These are phyloP conservation scores for Aspergillus amoenus DNA, from an alignment of 2,329 filamentous ascomycete species.

Conservation along the genomic window DNA sequence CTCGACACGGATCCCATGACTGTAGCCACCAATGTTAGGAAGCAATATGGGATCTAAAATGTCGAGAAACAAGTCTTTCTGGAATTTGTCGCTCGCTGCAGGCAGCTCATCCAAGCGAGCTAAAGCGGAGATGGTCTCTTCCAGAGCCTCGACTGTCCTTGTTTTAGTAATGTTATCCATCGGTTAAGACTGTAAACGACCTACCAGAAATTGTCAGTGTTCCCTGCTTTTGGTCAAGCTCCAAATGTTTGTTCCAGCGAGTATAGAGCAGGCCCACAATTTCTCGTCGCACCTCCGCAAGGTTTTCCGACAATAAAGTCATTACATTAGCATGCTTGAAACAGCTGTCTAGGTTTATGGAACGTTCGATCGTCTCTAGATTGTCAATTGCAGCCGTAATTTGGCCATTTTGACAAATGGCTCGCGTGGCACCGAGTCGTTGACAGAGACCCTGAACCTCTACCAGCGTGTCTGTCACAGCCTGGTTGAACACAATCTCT, in stretches of 20 bases:
- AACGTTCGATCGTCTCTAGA: conserved; percentile 45
- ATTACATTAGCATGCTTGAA: conserved; percentile 39
- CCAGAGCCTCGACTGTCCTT: conserved; percentile 22
- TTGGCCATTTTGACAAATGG: conserved; percentile 45
- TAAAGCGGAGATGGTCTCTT: conserved; percentile 33
- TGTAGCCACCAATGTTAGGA: conserved; percentile 24
- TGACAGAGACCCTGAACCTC: conserved; percentile 52
- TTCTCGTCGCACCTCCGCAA: conserved; percentile 64
- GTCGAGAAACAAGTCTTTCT: conserved; percentile 30
- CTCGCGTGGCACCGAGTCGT: conserved; percentile 48
- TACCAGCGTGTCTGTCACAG: conserved; percentile 51
- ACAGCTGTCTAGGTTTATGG: conserved; percentile 28
- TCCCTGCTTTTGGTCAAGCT: conserved; percentile 57
- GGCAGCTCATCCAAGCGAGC: conserved; percentile 32
- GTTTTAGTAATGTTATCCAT: conserved; percentile 4
- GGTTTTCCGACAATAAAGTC: conserved; percentile 62
- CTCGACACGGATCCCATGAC: conserved; percentile 27
- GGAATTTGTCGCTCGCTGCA: conserved; percentile 31
- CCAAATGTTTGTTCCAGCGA: conserved; percentile 70
- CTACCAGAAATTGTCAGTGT: conserved; percentile 60
- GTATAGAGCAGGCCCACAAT: conserved; percentile 66
- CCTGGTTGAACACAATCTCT: conserved; percentile 61
- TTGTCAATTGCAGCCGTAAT: conserved; percentile 50
- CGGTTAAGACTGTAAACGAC: conserved; percentile 25
- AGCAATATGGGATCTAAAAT: conserved; percentile 36